Percentiles rank a stretch among this genome's conserved stretches.
These are phyloP conservation scores for Cryptococcus floricola DNA, from an alignment of 1,284 basidiomycete genomes.

Conservation along the genomic window DNA sequence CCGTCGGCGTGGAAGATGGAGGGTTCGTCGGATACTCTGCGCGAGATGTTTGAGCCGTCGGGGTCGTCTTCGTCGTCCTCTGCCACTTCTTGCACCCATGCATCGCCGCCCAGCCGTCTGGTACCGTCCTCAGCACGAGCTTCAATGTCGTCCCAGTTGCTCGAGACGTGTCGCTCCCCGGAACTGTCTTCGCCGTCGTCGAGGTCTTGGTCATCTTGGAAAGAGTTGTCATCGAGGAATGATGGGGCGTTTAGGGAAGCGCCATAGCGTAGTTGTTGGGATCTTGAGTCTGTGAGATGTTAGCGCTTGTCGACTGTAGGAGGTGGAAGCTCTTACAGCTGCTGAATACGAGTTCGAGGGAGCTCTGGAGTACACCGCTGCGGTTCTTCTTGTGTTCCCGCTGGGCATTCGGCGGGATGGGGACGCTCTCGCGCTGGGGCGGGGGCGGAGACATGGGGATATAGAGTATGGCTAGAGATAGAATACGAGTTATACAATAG, in stretches of 20 bases:
- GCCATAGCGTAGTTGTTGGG: constrained; percentile 45
- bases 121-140: constrained; percentile 3
- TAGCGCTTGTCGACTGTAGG: not conserved
- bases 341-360: constrained; percentile 48
- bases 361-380: constrained; percentile 36
- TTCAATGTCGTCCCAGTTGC: constrained; percentile 18
- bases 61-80: constrained; percentile 21
- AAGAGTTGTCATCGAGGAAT: constrained; percentile 33
- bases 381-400: constrained; percentile 3
- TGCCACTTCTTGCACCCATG: not conserved
- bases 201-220: constrained; percentile 1
- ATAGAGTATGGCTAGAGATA: too few species aligned
- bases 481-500: too few species aligned
- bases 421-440: not conserved
- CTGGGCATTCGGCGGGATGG: not conserved
- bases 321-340: constrained; percentile 28
- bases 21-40: constrained; percentile 9
- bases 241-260: constrained; percentile 41
- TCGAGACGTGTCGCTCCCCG: constrained; percentile 11
- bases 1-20: constrained; percentile 11
- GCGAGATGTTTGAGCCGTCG: constrained; percentile 7
- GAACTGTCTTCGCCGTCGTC: not conserved
- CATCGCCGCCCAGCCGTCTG: not conserved
- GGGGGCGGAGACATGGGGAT: too few species aligned
- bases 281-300: constrained; percentile 38